Base-by-base conservation (phyloP, 352 stramenopile genomes). In the Albugo laibachii region DNA sequence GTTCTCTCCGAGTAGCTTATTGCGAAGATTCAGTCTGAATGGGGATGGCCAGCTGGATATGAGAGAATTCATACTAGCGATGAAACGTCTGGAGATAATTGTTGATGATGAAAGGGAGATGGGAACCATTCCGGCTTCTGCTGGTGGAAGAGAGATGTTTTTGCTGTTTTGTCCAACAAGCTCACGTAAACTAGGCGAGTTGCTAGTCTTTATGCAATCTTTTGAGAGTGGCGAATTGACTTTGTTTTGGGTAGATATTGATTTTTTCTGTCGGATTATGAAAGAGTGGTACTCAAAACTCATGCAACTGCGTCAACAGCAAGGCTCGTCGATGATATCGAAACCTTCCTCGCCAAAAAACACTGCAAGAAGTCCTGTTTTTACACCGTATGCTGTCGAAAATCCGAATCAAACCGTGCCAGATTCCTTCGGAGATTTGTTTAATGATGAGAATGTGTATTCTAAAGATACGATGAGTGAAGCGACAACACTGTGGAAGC, bases 201-300 rank as follows among this genome's bases (percentile, higher is more conserved):
- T 31, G 15, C 11, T 11, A 38, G n/a, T n/a, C 21, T 36, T 11
- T 10, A 1, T 14, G 5, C 40, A 12, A 10, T 44, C 11, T 46
- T 11, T 12, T 52, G 35, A 48, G 13, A 19, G n/a, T 42, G 18
- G 14, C 45, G 13, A 15, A 13, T 42, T 20, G 14, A 48, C 24
- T 39, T 11, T 53, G 31, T 20, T 35, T 11, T 45, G 39, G 6
- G 14, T 41, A 78, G 71, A 83, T 20, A 83, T 86, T 13, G 74
- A 83, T 45, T 56, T 81, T 27, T 86, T 86, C 49, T 86, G 74
- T 37, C 67, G 68, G 15, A 84, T 84, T 55, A 82, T 86, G 69
- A 77, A 57, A 15, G 69, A 84, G 42, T 86, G 74, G 74, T 81
- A 67, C 13, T 52, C 81, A 16, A 63, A 70, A 37, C 55, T 80